These are phyloP conservation scores for Daldinia vernicosa DNA, from an alignment of 495 filamentous ascomycete species.

Conservation along the genomic window DNA sequence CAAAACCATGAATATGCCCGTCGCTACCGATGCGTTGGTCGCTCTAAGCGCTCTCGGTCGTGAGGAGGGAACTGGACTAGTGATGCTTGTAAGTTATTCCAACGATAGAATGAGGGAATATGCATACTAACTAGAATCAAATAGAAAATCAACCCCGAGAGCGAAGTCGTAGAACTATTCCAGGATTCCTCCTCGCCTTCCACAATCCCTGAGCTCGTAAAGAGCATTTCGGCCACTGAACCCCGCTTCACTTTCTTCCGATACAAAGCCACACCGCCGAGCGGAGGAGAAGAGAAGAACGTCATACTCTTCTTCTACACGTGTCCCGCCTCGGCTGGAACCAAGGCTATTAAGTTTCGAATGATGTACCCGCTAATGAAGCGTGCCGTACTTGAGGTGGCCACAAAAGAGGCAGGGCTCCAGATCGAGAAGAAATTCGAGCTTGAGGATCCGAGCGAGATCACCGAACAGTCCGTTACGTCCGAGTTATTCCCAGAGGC, in stretches of 20 bases:
- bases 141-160: constrained; percentile 76
- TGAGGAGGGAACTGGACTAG: constrained; percentile 65
- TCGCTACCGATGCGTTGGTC: constrained; percentile 72
- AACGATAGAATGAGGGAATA: too few relatives aligned
- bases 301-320: constrained; percentile 93
- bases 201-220: constrained; percentile 59
- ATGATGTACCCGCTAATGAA: constrained; percentile 95
- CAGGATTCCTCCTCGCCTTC: constrained; percentile 58
- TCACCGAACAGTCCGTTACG: constrained; percentile 73
- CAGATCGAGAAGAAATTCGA: constrained; percentile 77
- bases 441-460: constrained; percentile 73
- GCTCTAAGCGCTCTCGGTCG: constrained; percentile 67
- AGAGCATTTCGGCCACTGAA: constrained; percentile 78
- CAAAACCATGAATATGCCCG: constrained; percentile 68
- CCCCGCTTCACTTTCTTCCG: constrained; percentile 93
- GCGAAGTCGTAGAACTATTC: constrained; percentile 81
- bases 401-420: constrained; percentile 73
- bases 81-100: constrained; percentile 78
- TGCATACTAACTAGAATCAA: background rate
- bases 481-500: constrained; percentile 80
- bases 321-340: constrained; percentile 73
- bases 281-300: constrained; percentile 63
- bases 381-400: constrained; percentile 71
- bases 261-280: constrained; percentile 58
- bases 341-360: constrained; percentile 82